phyloP scores from a whole-genome alignment of 2,329 filamentous ascomycete genomes.

The Pestalotiopsis sp. region DNA sequence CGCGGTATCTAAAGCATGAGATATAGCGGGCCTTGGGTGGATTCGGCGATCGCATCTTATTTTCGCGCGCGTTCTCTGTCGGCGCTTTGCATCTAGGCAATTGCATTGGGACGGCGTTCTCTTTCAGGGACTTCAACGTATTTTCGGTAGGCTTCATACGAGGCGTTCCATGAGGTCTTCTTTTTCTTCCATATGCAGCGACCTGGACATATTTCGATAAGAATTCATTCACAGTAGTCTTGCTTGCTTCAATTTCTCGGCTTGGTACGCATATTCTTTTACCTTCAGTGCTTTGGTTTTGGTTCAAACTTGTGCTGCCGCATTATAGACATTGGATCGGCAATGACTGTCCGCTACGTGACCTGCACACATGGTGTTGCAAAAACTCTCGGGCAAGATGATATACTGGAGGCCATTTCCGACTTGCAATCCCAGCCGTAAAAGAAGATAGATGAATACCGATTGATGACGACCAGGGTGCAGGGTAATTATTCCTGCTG shows the following conservation, averaged over 20 bases:
- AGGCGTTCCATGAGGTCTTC: background rate
- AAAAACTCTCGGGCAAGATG: background rate
- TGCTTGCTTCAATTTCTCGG: background rate
- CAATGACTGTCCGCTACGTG: too few relatives aligned
- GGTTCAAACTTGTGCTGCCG: background rate
- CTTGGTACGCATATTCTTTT: background rate
- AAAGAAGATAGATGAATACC: background rate
- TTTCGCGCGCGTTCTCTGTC: background rate
- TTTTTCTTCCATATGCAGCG: background rate
- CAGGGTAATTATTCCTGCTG: background rate
- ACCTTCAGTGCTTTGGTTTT: background rate
- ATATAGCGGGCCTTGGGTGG: background rate
- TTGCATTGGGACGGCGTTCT: constrained; percentile 8
- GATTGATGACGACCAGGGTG: background rate
- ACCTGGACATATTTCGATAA: background rate
- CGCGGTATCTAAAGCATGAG: constrained; percentile 71
- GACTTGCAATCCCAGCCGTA: background rate
- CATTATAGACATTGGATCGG: background rate
- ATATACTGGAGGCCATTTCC: background rate
- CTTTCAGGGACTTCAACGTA: background rate
- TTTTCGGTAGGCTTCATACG: background rate
- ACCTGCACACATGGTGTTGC: background rate
- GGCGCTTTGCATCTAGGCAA: background rate
- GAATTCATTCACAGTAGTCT: background rate
- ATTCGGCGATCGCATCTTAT: background rate